phyloP scores from a whole-genome alignment of 306 rosid species.

The Alnus rubra region DNA sequence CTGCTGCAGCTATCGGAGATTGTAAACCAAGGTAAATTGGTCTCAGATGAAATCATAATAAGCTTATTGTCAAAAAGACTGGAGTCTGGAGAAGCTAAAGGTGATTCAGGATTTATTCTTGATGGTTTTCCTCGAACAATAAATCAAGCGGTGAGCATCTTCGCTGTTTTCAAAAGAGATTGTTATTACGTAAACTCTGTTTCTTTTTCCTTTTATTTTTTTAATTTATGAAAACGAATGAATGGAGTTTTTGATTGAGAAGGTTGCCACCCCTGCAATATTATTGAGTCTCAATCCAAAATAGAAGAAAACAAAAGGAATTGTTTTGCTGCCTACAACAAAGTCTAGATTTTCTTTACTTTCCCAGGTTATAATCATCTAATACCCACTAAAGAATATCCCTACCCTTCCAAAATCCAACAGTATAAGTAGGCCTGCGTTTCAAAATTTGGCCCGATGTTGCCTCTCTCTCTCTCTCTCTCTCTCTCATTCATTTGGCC shows the following conservation, averaged over 20 bases:
- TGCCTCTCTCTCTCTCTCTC: too few relatives aligned
- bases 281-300: background rate
- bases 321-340: background rate
- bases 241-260: background rate
- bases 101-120: slow-evolving; percentile 88
- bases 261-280: background rate
- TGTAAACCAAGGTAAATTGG: slow-evolving; percentile 88
- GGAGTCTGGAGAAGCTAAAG: slow-evolving; percentile 68
- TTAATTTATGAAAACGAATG: background rate
- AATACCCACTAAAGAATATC: background rate
- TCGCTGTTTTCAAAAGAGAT: slow-evolving; percentile 22
- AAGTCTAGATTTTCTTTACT: background rate
- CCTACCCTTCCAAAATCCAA: background rate
- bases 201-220: background rate
- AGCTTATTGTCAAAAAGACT: slow-evolving; percentile 82
- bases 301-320: background rate
- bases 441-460: too few relatives aligned
- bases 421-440: background rate
- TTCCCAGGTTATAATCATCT: background rate
- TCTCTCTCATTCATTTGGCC: background rate
- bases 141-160: slow-evolving; percentile 81
- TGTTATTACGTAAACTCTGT: slow-evolving; percentile 9
- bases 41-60: slow-evolving; percentile 86
- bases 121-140: slow-evolving; percentile 97
- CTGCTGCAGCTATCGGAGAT: slow-evolving; percentile 75